Base-by-base conservation (phyloP, 805 yeast species). In the Schwanniomyces pseudopolymorphus region DNA sequence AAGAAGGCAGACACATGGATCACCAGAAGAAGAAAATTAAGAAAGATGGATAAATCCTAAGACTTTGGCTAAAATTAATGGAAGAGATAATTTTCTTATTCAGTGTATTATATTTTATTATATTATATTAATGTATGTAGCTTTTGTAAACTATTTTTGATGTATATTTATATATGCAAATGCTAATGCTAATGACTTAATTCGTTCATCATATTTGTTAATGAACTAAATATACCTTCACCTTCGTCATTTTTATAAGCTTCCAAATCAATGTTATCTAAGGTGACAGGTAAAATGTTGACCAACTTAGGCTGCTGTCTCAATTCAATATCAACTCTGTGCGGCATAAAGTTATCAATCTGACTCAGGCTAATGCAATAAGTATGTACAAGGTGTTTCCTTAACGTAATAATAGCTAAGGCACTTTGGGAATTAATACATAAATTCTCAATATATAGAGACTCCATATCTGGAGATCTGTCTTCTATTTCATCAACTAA, bases 251-350 rank as follows among this genome's bases (percentile, higher is more conserved):
- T 40, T 16, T 41, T 27, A 11, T 41, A 21, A 8, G 40, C 25
- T 17, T 43, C 39, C 14, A 43, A 26, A 19, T 43, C 43, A 14
- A 40, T 22, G 19, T 28, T 28, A 5, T 42, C 51, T 19, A 46
- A 43, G 14, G 35, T 21, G 20, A 52, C 50, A 5, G 47, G 44
- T 0, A 49, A 22, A 19, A 47, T 41, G 14, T 35, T 40, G 8
- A 40, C 42, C 11, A 56, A 28, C 39, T 61, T 63, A 1, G 72
- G 66, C 6, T 56, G 51, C 27, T 56, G 66, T 35, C 68, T 61
- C 43, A 68, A 52, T 22, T 72, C 77, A 27, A 58, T 49, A 26
- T 70, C 70, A 1, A 55, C 59, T 38, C 58, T 63, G 11, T 59
- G 56, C 1, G 69, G 67, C 8, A 56, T 53, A 47, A 63, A 72